Evolutionary conservation across 768 basidiomycete genomes (phyloP).

Genomic region (Daedaleopsis sinensis): DNA sequence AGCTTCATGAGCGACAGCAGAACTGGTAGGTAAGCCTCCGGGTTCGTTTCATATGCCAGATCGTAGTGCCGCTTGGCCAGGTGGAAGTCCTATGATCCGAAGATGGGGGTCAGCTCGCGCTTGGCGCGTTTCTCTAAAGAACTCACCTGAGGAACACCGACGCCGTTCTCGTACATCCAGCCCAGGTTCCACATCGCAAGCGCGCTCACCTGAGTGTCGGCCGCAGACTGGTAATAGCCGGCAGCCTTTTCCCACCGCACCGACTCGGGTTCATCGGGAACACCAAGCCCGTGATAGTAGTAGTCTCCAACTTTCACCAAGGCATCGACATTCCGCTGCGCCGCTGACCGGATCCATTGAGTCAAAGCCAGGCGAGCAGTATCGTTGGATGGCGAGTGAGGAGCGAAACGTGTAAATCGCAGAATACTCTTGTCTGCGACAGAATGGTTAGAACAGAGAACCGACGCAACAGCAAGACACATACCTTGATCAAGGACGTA

Average conservation of each 20-base stretch:
- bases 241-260: conserved; percentile 87
- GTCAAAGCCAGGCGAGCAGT: conserved; percentile 84
- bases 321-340: conserved; percentile 94
- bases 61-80: conserved; percentile 97
- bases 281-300: conserved; percentile 89
- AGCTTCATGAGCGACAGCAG: conserved; percentile 80
- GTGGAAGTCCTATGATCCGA: conserved; percentile 76
- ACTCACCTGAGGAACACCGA: conserved; percentile 84
- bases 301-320: conserved; percentile 98
- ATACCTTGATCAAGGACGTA: conserved; percentile 89
- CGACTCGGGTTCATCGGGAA: conserved; percentile 65
- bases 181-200: conserved; percentile 98
- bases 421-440: conserved; percentile 71
- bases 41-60: conserved; percentile 81
- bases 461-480: background rate
- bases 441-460: conserved; percentile 34
- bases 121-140: background rate
- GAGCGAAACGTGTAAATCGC: conserved; percentile 67
- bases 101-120: background rate
- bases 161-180: conserved; percentile 99
- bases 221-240: conserved; percentile 92
- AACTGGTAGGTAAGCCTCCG: conserved; percentile 89
- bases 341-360: conserved; percentile 94
- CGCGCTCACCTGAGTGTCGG: conserved; percentile 89
- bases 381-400: conserved; percentile 75